phyloP scores from a whole-genome alignment of 2,329 filamentous ascomycete genomes.

The Diaporthe citriasiana region DNA sequence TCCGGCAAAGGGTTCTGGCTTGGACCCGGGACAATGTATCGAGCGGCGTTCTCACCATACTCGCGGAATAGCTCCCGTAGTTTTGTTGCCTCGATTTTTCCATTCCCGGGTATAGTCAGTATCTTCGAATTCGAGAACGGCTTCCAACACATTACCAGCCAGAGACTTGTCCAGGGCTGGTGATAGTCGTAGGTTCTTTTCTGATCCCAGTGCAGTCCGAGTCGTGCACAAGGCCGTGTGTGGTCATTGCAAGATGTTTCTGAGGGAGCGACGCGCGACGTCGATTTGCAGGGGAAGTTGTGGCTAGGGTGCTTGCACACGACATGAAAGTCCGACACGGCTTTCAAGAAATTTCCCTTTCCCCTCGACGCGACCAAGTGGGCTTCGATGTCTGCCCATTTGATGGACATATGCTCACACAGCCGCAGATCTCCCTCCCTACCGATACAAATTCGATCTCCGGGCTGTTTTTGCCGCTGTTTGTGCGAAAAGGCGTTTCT shows the following conservation, averaged over 20 bases:
- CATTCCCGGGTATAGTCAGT: not conserved
- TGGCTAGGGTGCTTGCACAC: not conserved
- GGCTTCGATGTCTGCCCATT: conserved; percentile 3
- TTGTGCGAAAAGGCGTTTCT: not conserved
- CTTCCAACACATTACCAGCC: conserved; percentile 9
- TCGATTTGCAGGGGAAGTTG: not conserved
- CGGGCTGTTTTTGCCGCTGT: not conserved
- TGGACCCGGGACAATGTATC: not conserved
- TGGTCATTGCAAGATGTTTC: conserved; percentile 10
- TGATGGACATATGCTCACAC: not conserved
- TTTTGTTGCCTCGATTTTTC: not conserved
- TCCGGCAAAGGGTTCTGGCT: not conserved
- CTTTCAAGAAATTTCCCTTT: not conserved
- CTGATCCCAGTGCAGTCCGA: not conserved
- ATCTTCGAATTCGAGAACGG: not conserved
- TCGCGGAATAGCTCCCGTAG: not conserved
- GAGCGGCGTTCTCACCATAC: not conserved
- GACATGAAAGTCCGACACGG: conserved; percentile 1
- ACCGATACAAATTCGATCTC: not conserved
- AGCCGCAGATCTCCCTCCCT: not conserved
- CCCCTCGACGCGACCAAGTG: not conserved
- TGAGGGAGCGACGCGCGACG: not conserved
- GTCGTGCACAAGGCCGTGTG: conserved; percentile 9
- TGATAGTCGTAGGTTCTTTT: not conserved
- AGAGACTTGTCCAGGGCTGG: not conserved